These are phyloP conservation scores for Colletotrichum karsti DNA, from an alignment of 2,329 filamentous ascomycete genomes.

Conservation along the genomic window DNA sequence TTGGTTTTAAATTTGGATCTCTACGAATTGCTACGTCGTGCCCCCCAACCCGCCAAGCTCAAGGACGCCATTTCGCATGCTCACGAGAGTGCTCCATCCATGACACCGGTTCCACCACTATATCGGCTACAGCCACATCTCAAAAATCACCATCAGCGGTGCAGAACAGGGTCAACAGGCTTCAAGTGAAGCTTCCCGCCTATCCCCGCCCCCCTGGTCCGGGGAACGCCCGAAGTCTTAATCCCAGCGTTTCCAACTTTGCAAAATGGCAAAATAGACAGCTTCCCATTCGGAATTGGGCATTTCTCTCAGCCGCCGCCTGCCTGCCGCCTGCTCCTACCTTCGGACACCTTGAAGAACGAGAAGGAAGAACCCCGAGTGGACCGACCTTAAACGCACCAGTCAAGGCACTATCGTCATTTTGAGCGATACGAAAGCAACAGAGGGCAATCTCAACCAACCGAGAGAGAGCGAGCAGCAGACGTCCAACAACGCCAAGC, in stretches of 20 bases:
- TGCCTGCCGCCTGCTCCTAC: too few relatives aligned
- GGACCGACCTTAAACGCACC: background rate
- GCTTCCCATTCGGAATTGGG: background rate
- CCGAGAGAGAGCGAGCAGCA: background rate
- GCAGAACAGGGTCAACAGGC: background rate
- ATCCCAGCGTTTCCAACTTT: conserved; percentile 5
- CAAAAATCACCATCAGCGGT: conserved; percentile 2
- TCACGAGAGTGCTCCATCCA: conserved; percentile 9
- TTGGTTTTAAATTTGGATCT: conserved; percentile 9
- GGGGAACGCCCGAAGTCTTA: conserved; percentile 23
- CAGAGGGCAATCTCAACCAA: background rate
- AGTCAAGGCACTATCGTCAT: background rate
- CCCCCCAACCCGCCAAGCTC: background rate
- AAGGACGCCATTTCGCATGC: background rate
- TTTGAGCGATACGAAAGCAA: too few relatives aligned
- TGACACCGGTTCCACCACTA: conserved; percentile 16
- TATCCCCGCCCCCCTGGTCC: conserved; percentile 10
- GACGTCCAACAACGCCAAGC: background rate
- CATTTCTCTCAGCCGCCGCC: background rate
- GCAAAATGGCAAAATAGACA: background rate
- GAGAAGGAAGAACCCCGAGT: background rate
- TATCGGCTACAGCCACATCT: conserved; percentile 26
- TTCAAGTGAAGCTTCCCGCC: background rate
- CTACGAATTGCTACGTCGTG: too few relatives aligned
- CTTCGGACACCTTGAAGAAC: background rate